Conservation (phyloP, 2,329 filamentous ascomycete species). For the Dactylellina haptotyla region DNA sequence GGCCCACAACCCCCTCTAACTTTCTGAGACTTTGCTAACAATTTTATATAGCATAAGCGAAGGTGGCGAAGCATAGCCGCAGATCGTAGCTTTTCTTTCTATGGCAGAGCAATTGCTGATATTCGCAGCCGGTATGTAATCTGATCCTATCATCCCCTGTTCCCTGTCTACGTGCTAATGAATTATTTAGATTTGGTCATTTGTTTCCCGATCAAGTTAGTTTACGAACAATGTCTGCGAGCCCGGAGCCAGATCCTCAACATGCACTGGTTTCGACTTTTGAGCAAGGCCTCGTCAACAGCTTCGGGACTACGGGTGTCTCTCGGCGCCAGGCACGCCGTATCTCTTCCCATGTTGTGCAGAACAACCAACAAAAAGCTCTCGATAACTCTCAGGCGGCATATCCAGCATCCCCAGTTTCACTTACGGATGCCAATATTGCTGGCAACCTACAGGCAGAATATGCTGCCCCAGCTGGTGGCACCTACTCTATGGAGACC, state of each 20-base stretch:
- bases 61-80: constrained; percentile 25
- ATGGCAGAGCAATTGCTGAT: constrained; percentile 33
- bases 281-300: constrained; percentile 36
- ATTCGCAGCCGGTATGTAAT: constrained; percentile 11
- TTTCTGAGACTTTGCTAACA: constrained; percentile 22
- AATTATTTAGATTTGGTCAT: constrained; percentile 1
- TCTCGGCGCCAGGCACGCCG: constrained; percentile 17
- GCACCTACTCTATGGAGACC: not conserved
- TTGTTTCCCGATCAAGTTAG: constrained; percentile 14
- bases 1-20: not conserved
- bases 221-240: not conserved
- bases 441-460: too few species aligned
- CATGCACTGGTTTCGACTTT: constrained; percentile 17
- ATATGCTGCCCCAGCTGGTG: too few species aligned
- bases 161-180: not conserved
- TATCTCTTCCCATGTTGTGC: not conserved
- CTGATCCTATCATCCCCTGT: not conserved
- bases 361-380: not conserved
- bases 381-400: not conserved
- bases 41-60: constrained; percentile 17
- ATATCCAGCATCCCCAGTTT: not conserved
- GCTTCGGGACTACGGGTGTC: constrained; percentile 33
- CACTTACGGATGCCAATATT: not conserved
- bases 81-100: constrained; percentile 24
- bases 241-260: not conserved